Evolutionary conservation across 495 filamentous ascomycete genomes (phyloP).

Genomic region (Neurospora sp.): DNA sequence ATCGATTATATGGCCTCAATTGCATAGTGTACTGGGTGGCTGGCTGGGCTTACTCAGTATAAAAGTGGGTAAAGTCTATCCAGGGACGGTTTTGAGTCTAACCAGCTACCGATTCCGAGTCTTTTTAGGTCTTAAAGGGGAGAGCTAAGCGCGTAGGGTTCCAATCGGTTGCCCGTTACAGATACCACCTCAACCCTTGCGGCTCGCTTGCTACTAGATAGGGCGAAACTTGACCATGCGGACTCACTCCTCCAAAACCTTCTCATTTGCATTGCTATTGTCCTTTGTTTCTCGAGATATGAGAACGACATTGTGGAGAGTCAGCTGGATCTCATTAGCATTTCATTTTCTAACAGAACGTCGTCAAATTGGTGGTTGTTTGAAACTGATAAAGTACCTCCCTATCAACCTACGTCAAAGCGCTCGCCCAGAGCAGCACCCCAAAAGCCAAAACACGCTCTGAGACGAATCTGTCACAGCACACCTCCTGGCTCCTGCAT

Average conservation of each 20-base stretch:
- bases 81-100: too few species aligned
- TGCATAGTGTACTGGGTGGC: too few species aligned
- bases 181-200: neutral
- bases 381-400: neutral
- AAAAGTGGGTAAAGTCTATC: too few species aligned
- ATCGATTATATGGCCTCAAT: too few species aligned
- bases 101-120: too few species aligned
- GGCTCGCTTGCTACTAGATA: neutral
- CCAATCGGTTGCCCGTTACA: neutral
- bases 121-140: neutral
- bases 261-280: neutral
- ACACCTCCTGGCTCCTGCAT: slow-evolving; percentile 20
- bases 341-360: too few species aligned
- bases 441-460: slow-evolving; percentile 35
- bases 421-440: neutral
- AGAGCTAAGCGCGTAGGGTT: neutral
- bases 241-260: neutral
- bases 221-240: neutral
- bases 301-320: neutral
- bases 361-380: neutral
- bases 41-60: too few species aligned
- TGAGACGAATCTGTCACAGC: slow-evolving; percentile 40
- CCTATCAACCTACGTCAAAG: neutral
- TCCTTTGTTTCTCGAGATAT: neutral
- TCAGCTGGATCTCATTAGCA: too few species aligned